Conservation (phyloP, 805 yeast species). For the Citeromyces nyonsensis region DNA sequence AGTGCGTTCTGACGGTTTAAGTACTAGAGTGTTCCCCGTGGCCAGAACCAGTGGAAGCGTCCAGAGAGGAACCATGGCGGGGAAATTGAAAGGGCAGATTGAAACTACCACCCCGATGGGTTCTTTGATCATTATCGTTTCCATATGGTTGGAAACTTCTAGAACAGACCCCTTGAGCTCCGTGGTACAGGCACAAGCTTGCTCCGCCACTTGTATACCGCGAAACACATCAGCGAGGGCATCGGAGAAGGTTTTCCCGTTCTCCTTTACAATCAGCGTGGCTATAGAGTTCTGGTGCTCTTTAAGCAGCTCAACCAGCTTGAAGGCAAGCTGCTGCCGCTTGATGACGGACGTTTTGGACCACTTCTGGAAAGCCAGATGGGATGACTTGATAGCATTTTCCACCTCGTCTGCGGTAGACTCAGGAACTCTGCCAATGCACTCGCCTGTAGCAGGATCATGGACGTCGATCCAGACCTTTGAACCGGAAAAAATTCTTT, state of each 20-base stretch:
- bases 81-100: slow-evolving; percentile 72
- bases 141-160: slow-evolving; percentile 64
- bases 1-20: slow-evolving; percentile 61
- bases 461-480: slow-evolving; percentile 49
- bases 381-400: slow-evolving; percentile 51
- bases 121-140: slow-evolving; percentile 61
- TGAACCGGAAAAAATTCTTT: slow-evolving; percentile 32
- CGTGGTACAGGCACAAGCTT: slow-evolving; percentile 49
- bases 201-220: slow-evolving; percentile 69
- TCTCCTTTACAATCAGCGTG: slow-evolving; percentile 47
- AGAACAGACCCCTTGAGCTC: slow-evolving; percentile 48
- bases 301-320: slow-evolving; percentile 47
- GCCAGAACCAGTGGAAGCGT: slow-evolving; percentile 44
- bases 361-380: slow-evolving; percentile 45
- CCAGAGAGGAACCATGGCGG: slow-evolving; percentile 73
- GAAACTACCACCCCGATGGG: slow-evolving; percentile 69
- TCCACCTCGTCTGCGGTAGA: slow-evolving; percentile 50
- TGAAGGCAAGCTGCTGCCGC: slow-evolving; percentile 52
- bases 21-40: slow-evolving; percentile 60
- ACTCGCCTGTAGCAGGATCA: slow-evolving; percentile 62
- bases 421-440: slow-evolving; percentile 60
- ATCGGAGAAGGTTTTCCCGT: slow-evolving; percentile 64
- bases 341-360: slow-evolving; percentile 28
- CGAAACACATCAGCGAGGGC: slow-evolving; percentile 65
- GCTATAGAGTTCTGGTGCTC: slow-evolving; percentile 58